Percentiles rank a stretch among this genome's conserved stretches.
phyloP scores from a whole-genome alignment of 2,329 filamentous ascomycete genomes.

The Helotiales sp. region DNA sequence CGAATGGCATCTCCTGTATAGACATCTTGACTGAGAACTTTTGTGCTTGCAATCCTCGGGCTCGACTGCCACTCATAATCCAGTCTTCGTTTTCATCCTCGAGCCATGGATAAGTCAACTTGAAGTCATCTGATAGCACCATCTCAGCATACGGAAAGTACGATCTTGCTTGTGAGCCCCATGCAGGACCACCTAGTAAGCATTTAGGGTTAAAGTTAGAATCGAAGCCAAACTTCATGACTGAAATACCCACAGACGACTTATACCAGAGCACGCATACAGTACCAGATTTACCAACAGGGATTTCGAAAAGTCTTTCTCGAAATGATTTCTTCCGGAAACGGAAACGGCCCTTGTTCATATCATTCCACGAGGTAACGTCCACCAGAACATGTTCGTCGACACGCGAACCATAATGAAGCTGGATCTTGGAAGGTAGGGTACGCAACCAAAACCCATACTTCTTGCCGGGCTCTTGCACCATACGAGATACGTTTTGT shows the following conservation, averaged over 20 bases:
- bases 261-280: conserved; percentile 10
- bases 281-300: conserved; percentile 11
- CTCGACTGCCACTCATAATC: conserved; percentile 6
- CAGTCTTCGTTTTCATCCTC: not conserved
- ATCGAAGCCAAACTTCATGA: conserved; percentile 17
- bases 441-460: conserved; percentile 14
- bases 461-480: not conserved
- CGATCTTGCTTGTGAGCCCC: not conserved
- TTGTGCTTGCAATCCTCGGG: conserved; percentile 1
- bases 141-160: not conserved
- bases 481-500: conserved; percentile 2
- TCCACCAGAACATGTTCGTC: not conserved
- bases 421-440: conserved; percentile 1
- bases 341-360: no score
- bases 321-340: no score
- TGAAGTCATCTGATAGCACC: not conserved
- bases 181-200: not conserved
- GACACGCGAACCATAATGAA: not conserved
- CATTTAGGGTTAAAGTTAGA: conserved; percentile 12
- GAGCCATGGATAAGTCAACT: not conserved
- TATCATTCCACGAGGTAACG: conserved; percentile 6
- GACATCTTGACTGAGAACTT: not conserved
- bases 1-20: conserved; percentile 6
- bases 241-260: not conserved
- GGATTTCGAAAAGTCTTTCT: conserved; percentile 13